Evolutionary conservation across 192 early-diverging fungal genomes (phyloP), one percentile per base, ranked within the genome.

Genomic region (Backusella sp.): DNA sequence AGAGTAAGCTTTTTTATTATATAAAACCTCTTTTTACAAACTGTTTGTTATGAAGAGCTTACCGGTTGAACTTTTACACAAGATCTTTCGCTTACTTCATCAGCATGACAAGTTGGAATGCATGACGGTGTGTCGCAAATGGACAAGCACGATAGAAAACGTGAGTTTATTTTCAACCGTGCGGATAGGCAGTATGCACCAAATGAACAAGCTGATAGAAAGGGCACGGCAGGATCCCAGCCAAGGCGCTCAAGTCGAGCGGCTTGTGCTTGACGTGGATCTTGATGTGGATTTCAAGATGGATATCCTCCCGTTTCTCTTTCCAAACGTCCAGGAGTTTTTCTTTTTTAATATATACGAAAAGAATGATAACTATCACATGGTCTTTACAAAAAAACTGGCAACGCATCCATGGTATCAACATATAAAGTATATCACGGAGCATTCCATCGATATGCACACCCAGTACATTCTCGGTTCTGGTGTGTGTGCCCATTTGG

Each of bases 71-170:
- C 21, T 62, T 28, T 62, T 62, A 62, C 56, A 62, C 1, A 7
- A 62, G 56, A 62, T 62, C 23, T 62, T 62, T 62, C 1, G 1
- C 12, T 62, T 62, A 28, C 21, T 62, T 26, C 56, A 62, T 62
- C 56, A 62, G 12, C 21, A 62, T 62, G 56, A 62, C 56, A 62
- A 62, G 56, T 62, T 62, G 56, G 56, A 62, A 62, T 62, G 56
- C 9, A 62, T 62, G 56, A 62, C 56, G 0, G 23, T 62, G 0
- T 62, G 56, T 28, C 21, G 9, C 7, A 12, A 14, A 28, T 62
- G 56, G 56, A 2, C 56, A 62, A 62, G 3, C 56, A 14, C 23
- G 4, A 62, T 62, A 28, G 56, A 62, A 14, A 62, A 28, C 9
- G 28, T 28, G 7, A 26, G 56, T 62, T 14, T 62, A 62, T 62